Conservation (phyloP, 176 grass and related monocot genomes). For the Avena atlantica region DNA sequence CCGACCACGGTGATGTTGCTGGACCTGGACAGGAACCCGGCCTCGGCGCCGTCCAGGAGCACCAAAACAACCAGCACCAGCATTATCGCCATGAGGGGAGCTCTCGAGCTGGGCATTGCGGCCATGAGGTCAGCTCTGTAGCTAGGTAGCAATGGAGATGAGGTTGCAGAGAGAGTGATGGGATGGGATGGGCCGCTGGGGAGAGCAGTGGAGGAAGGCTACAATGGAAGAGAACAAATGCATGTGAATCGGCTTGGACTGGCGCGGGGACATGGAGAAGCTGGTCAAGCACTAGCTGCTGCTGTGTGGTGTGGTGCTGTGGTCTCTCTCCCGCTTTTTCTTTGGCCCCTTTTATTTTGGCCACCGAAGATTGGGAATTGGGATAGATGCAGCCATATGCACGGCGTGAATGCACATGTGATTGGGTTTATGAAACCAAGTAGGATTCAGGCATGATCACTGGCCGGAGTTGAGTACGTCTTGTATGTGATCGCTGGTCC, state of each 20-base stretch:
- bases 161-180: slow-evolving; percentile 36
- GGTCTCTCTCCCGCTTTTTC: slow-evolving; percentile 14
- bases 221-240: slow-evolving; percentile 65
- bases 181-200: background rate
- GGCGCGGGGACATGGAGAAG: slow-evolving; percentile 49
- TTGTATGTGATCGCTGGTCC: no score
- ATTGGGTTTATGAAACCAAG: no score
- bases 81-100: slow-evolving; percentile 33
- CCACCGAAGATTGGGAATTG: background rate
- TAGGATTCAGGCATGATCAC: no score
- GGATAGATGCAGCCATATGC: no score
- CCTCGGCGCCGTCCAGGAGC: slow-evolving; percentile 43
- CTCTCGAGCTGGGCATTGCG: slow-evolving; percentile 40
- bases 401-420: no score
- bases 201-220: slow-evolving; percentile 33
- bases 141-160: slow-evolving; percentile 21
- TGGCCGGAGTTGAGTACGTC: no score
- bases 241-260: slow-evolving; percentile 74
- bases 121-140: slow-evolving; percentile 19
- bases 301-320: slow-evolving; percentile 23
- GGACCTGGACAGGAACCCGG: slow-evolving; percentile 48
- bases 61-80: background rate
- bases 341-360: background rate
- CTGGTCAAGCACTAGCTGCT: slow-evolving; percentile 44
- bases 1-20: slow-evolving; percentile 91